These are phyloP conservation scores for Coemansia sp. DNA, from an alignment of 192 early-diverging fungal species.

Conservation along the genomic window DNA sequence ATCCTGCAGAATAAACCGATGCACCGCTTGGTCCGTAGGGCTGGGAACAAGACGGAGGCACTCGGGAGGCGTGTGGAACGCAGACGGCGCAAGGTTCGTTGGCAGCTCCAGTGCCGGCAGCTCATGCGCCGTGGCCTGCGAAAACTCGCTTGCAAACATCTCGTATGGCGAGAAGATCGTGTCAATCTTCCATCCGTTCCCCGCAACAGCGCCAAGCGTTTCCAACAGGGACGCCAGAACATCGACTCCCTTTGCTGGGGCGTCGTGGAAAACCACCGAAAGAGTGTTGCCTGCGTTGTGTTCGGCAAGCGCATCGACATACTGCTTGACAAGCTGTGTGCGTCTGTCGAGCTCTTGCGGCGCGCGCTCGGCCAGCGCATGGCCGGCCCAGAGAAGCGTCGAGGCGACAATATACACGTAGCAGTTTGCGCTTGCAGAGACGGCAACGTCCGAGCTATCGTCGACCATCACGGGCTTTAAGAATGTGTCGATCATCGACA, in stretches of 20 bases:
- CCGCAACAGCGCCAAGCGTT: conserved; percentile 29
- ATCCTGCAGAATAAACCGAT: conserved; percentile 71
- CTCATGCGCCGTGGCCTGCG: conserved; percentile 41
- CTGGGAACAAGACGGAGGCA: conserved; percentile 47
- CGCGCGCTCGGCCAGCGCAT: conserved; percentile 19
- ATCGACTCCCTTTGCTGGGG: conserved; percentile 31
- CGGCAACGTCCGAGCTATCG: conserved; percentile 3
- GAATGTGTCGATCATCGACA: conserved; percentile 67
- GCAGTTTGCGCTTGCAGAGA: conserved; percentile 57
- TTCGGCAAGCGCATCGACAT: conserved; percentile 25
- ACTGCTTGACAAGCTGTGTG: conserved; percentile 20
- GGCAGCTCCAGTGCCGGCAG: conserved; percentile 46
- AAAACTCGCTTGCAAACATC: conserved; percentile 42
- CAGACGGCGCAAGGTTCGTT: conserved; percentile 7
- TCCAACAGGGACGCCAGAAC: conserved; percentile 36
- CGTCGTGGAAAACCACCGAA: conserved; percentile 38
- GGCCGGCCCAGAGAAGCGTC: conserved; percentile 76
- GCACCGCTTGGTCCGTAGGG: conserved; percentile 35
- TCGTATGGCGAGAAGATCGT: conserved; percentile 37
- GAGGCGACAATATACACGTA: conserved; percentile 75
- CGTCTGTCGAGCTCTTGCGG: conserved; percentile 34
- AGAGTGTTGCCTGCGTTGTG: conserved; percentile 20
- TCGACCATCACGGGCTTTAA: conserved; percentile 52
- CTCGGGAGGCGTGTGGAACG: conserved; percentile 36
- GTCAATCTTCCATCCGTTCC: conserved; percentile 39